Evolutionary conservation across 306 rosid genomes (phyloP).

Genomic region (Ormosia semicastrata): DNA sequence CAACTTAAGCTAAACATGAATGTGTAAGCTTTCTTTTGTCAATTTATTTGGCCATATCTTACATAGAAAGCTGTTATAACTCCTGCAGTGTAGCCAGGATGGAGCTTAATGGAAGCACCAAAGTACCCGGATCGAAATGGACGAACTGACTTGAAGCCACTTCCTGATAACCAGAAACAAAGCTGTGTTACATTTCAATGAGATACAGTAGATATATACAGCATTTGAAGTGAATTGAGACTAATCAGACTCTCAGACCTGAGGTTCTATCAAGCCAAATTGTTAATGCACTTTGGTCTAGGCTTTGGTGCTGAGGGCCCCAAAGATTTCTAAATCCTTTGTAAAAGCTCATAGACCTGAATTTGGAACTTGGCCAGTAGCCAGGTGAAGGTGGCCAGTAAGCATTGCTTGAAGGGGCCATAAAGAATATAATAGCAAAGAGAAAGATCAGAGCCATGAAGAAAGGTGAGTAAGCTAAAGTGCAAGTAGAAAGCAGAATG

Average conservation of each 20-base stretch:
- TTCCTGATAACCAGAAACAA: constrained; percentile 51
- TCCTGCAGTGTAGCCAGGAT: constrained; percentile 96
- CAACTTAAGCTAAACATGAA: neutral
- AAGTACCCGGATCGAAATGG: constrained; percentile 95
- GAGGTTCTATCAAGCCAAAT: constrained; percentile 91
- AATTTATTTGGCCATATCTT: constrained; percentile 20
- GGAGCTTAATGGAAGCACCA: constrained; percentile 83
- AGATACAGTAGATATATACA: neutral
- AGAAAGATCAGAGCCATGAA: constrained; percentile 49
- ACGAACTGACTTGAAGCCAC: constrained; percentile 88
- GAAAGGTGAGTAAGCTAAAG: constrained; percentile 13
- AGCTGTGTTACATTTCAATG: neutral
- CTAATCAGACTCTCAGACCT: constrained; percentile 44
- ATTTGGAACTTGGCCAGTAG: constrained; percentile 83
- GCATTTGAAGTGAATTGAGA: neutral
- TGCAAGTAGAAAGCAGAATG: constrained; percentile 34
- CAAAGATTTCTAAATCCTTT: constrained; percentile 74
- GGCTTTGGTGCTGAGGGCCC: constrained; percentile 84
- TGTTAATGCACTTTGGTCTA: constrained; percentile 60
- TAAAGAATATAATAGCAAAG: constrained; percentile 38
- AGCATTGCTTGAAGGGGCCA: constrained; percentile 56
- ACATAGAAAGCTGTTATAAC: constrained; percentile 96
- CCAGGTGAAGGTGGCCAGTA: constrained; percentile 90
- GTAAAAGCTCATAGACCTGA: constrained; percentile 64
- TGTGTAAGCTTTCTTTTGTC: neutral